Evolutionary conservation across 768 basidiomycete genomes (phyloP), one percentile per base, ranked within the genome.

Genomic region (Postia placenta): DNA sequence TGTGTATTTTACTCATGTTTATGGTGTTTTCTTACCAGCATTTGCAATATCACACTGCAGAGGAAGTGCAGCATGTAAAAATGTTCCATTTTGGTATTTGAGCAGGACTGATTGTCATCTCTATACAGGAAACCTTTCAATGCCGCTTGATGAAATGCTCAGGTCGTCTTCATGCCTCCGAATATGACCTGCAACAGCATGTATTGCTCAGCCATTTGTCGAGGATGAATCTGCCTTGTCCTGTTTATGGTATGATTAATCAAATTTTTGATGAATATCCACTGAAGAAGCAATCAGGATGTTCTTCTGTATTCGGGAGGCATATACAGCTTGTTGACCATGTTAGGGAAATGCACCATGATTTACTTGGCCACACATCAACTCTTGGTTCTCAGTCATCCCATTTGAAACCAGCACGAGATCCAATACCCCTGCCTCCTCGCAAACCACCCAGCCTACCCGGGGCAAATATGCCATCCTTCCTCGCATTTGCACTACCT

Each of bases 151-250:
- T 36, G 6, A 47, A 42, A 27, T 58, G 57, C 30, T 30, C 52
- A 7, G 54, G 41, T 2, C 47, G 45, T 17, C 24, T 27, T 15
- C 54, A 56, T 42, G 35, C 23, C 20, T 45, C 35, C 3, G n/a
- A 49, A 20, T 15, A 27, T 33, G 54, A 51, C 5, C 43, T 58
- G 15, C 17, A 26, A 17, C 27, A 50, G 17, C 57, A 58, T 19
- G 41, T 58, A 2, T 33, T 48, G 28, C 42, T 49, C 0, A 55
- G 54, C 38, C 57, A 58, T 36, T 26, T 58, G 46, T 49, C 52
- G 1, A 44, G 52, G 33, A 11, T 58, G 0, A 26, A 46, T 1
- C 22, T 58, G 3, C 52, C 51, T 28, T 58, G 57, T 41, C 57
- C 57, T 2, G 23, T 50, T 11, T 15, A 52, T 48, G 57, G 57